Evolutionary conservation across 352 stramenopile species (phyloP).

Genomic region (Blastocystis sp.): DNA sequence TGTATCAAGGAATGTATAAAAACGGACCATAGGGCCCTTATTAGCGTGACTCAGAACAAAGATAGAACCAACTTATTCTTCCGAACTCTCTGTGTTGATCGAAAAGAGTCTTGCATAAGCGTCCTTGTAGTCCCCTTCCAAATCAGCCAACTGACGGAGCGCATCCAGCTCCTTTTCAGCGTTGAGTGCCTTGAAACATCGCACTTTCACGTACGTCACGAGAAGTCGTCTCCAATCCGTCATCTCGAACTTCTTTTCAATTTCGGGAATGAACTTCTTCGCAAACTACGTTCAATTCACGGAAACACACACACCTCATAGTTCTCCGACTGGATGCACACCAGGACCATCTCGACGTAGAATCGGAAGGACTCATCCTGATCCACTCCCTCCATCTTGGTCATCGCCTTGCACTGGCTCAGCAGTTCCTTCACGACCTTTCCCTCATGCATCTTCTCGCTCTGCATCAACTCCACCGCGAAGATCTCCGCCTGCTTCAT

Average conservation of each 20-base stretch:
- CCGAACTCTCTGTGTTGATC: neutral
- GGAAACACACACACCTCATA: neutral
- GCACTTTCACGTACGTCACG: neutral
- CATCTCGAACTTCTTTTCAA: neutral
- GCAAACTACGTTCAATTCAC: neutral
- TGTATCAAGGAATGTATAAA: neutral
- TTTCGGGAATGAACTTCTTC: neutral
- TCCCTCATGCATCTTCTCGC: neutral
- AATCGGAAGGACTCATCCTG: neutral
- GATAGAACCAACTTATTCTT: neutral
- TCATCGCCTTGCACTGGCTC: neutral
- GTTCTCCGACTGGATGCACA: neutral
- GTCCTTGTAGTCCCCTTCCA: no score
- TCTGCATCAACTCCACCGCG: neutral
- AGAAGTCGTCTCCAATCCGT: neutral
- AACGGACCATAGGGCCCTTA: neutral
- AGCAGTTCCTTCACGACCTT: slow-evolving; percentile 23
- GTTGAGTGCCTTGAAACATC: neutral
- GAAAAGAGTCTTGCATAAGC: neutral
- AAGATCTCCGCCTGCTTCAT: slow-evolving; percentile 42
- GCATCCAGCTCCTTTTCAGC: neutral
- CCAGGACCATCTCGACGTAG: slow-evolving; percentile 3
- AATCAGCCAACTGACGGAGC: no score
- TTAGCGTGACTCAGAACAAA: neutral
- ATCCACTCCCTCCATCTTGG: neutral